Conservation (phyloP, 2,329 filamentous ascomycete species). For the Gyromitra esculenta region DNA sequence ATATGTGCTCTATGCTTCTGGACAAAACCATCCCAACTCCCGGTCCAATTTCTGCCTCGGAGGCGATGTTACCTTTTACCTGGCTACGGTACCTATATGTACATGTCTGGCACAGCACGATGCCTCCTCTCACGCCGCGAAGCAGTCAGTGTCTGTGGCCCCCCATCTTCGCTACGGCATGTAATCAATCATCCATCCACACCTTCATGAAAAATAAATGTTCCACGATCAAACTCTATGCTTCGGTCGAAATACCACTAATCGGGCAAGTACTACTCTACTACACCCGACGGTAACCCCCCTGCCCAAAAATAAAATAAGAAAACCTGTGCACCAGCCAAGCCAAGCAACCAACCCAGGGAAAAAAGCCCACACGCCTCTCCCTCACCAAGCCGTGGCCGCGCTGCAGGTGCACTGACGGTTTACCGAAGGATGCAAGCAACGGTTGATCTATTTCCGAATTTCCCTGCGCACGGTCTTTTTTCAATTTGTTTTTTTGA, state of each 20-base stretch:
- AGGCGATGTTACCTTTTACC: slow-evolving; percentile 7
- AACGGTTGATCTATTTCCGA: slow-evolving; percentile 17
- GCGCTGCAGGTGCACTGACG: slow-evolving; percentile 8
- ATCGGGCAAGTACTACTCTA: slow-evolving; percentile 6
- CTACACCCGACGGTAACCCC: background rate
- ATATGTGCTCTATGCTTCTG: background rate
- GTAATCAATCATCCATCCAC: slow-evolving; percentile 7
- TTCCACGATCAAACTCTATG: background rate
- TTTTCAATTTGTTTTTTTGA: background rate
- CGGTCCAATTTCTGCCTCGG: background rate
- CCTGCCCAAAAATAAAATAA: background rate
- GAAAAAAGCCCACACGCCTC: background rate
- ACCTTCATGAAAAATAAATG: background rate
- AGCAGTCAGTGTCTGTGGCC: background rate
- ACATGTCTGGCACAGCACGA: background rate
- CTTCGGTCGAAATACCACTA: background rate
- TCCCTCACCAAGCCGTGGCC: background rate
- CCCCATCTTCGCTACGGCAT: slow-evolving; percentile 25
- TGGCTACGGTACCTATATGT: slow-evolving; percentile 11
- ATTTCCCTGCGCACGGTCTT: slow-evolving; percentile 17
- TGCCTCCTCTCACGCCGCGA: slow-evolving; percentile 2
- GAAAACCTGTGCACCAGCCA: slow-evolving; percentile 1
- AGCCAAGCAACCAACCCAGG: background rate
- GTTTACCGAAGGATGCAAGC: slow-evolving; percentile 8
- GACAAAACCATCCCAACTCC: slow-evolving; percentile 15